These are phyloP conservation scores for Phanerochaete sordida DNA, from an alignment of 768 basidiomycete genomes.

Conservation along the genomic window DNA sequence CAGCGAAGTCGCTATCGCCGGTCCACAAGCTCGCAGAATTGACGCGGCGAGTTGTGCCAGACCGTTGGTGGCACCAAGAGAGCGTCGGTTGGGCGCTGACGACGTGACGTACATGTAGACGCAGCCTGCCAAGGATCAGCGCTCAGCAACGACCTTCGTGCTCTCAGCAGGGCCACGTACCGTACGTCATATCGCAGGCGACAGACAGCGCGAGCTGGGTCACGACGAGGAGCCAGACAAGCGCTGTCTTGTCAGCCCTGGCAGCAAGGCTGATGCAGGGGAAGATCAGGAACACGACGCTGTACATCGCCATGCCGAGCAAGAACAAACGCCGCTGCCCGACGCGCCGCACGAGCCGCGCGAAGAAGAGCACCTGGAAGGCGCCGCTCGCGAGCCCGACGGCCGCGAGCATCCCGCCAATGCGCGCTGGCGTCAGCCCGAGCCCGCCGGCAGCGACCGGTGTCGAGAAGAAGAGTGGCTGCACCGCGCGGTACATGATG, in stretches of 20 bases:
- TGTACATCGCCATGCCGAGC: constrained; percentile 24
- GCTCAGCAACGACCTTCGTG: no score
- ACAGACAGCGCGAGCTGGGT: constrained; percentile 23
- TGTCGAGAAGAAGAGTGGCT: constrained; percentile 39
- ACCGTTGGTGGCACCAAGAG: constrained; percentile 53
- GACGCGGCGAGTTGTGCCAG: constrained; percentile 52
- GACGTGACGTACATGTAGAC: constrained; percentile 31
- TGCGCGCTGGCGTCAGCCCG: constrained; percentile 31
- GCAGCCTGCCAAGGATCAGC: constrained; percentile 16
- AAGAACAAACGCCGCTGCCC: constrained; percentile 32
- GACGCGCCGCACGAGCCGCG: constrained; percentile 30
- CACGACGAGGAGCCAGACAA: constrained; percentile 22
- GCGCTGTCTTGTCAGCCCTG: constrained; percentile 1
- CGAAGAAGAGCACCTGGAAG: constrained; percentile 37
- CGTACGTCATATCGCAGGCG: constrained; percentile 27
- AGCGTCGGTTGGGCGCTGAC: constrained; percentile 23
- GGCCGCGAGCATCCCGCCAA: constrained; percentile 33
- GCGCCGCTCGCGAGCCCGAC: constrained; percentile 35
- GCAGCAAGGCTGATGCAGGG: constrained; percentile 27
- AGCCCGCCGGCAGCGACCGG: constrained; percentile 37
- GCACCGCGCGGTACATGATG: constrained; percentile 33
- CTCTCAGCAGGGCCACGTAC: constrained; percentile 17
- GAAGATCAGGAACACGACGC: constrained; percentile 24
- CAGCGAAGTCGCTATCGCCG: constrained; percentile 50
- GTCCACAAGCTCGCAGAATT: constrained; percentile 47